Conservation (phyloP, 225 moss, liverwort and hornwort species). For the Antitrichia curtipendula region DNA sequence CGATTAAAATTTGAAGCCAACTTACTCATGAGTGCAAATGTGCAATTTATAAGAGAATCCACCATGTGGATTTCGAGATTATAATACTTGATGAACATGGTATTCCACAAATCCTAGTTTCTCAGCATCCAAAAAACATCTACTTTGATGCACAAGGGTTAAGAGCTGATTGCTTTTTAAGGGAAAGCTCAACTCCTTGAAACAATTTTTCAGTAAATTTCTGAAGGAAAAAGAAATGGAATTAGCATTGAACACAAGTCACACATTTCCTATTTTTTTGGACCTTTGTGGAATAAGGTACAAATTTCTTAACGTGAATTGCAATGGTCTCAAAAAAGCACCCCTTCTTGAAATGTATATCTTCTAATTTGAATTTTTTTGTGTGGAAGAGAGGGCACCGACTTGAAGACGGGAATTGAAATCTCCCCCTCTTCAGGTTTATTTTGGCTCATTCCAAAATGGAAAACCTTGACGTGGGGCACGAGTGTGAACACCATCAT, state of each 20-base stretch:
- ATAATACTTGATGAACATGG: too few species aligned
- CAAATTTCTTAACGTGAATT: accelerated
- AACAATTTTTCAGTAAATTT: background rate
- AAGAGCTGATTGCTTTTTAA: background rate
- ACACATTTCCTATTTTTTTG: accelerated
- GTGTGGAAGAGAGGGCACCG: too few species aligned
- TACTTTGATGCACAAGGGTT: too few species aligned
- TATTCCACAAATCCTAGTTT: too few species aligned
- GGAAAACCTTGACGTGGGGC: background rate
- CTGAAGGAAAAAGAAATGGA: background rate
- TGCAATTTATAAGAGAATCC: too few species aligned
- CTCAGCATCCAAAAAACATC: too few species aligned
- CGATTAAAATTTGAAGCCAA: too few species aligned
- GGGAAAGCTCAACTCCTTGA: background rate
- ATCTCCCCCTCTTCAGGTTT: accelerated
- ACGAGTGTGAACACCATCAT: background rate
- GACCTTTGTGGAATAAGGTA: background rate
- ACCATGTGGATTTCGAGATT: too few species aligned
- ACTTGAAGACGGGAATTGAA: background rate
- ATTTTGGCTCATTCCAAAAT: background rate
- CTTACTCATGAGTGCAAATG: too few species aligned
- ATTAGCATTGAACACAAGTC: background rate
- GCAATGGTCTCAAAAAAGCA: accelerated
- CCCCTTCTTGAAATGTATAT: accelerated
- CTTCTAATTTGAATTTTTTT: background rate